Evolutionary conservation across 768 basidiomycete genomes (phyloP), one percentile per base, ranked within the genome.

Genomic region (Piloderma croceum): DNA sequence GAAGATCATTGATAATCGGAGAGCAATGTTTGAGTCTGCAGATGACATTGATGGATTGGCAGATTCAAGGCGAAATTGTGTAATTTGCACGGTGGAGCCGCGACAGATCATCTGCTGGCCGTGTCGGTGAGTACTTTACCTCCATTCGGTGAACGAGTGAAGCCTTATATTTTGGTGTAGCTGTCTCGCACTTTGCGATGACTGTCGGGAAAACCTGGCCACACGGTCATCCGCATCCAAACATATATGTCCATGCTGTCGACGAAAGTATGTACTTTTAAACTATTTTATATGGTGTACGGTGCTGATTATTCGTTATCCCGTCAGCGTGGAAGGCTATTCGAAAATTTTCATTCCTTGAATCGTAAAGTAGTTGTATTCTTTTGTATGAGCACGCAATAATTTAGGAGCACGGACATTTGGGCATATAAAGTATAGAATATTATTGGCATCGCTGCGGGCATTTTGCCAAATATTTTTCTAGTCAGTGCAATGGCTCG

Each of bases 221-320:
- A 69, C 74, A 3, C 69, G 74, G 3, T 56, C 64, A 6, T 58
- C 71, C 0, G 68, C 70, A 20, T 68, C 73, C 6, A 73, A 70
- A 42, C 74, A 76, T 39, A 62, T 60, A 1, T 77, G 74, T 36
- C 74, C 74, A 0, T 77, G 75, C 47, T 76, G 74, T 52, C 67
- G 75, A 44, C 54, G 58, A 43, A 62, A 46, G 74, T 74, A 49
- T 51, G 73, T 54, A 19, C 36, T 4, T 10, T 41, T 18, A n/a
- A n/a, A n/a, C n/a, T n/a, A n/a, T n/a, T n/a, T n/a, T n/a, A n/a
- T n/a, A n/a, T n/a, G n/a, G n/a, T n/a, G n/a, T n/a, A n/a, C n/a
- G n/a, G n/a, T 3, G 22, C 5, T 6, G 4, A 41, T 24, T 10
- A 7, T 24, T 24, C 11, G 13, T 23, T 36, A 24, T 24, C 3